Evolutionary conservation across 192 early-diverging fungal genomes (phyloP).

Genomic region (Glomus cerebriforme): DNA sequence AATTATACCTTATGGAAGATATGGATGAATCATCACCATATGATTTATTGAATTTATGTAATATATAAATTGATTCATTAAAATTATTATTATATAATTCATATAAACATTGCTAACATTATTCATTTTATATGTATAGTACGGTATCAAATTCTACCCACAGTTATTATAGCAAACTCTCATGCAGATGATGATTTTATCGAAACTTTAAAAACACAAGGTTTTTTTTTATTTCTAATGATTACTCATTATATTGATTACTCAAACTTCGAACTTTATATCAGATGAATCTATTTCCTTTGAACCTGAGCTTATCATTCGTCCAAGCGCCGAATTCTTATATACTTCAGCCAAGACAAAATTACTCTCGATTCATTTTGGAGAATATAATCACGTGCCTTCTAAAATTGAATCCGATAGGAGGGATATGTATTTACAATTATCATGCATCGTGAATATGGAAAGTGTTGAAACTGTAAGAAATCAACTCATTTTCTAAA

Average conservation of each 20-base stretch:
- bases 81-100: background rate
- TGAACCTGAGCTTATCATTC: conserved; percentile 26
- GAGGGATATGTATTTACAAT: conserved; percentile 35
- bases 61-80: background rate
- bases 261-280: background rate
- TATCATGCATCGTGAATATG: conserved; percentile 42
- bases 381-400: background rate
- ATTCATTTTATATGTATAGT: too few relatives aligned
- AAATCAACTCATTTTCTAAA: background rate
- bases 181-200: conserved; percentile 41
- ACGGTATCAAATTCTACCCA: conserved; percentile 39
- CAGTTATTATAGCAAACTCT: conserved; percentile 36
- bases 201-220: conserved; percentile 27
- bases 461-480: conserved; percentile 44
- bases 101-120: background rate
- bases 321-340: conserved; percentile 37
- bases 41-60: conserved; percentile 36
- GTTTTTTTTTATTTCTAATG: conserved; percentile 8
- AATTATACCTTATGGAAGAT: conserved; percentile 50
- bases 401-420: conserved; percentile 30
- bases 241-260: background rate
- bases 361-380: conserved; percentile 34
- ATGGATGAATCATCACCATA: conserved; percentile 34
- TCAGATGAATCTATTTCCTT: background rate
- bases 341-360: conserved; percentile 37